Conservation (phyloP, 148 eudicot species). For the Bassia scoparia region DNA sequence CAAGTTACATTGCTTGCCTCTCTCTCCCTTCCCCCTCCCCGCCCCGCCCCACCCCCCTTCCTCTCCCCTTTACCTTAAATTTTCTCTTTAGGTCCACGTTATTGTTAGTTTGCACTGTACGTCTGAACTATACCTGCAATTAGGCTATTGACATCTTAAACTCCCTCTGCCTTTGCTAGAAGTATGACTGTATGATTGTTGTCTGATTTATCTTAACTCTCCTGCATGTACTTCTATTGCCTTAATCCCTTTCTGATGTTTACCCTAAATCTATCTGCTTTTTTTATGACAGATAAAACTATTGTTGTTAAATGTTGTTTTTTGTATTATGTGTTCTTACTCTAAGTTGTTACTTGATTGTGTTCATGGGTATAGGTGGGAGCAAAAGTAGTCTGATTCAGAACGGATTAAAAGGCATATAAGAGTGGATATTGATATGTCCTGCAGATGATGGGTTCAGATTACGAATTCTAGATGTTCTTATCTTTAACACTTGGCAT, state of each 20-base stretch:
- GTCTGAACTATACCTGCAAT: background rate
- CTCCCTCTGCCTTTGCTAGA: background rate
- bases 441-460: slow-evolving; percentile 76
- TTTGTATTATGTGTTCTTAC: too few species aligned
- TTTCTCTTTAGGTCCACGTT: background rate
- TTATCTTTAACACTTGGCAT: slow-evolving; percentile 87
- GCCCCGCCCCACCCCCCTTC: too few species aligned
- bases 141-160: background rate
- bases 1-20: too few species aligned
- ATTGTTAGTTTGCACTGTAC: background rate
- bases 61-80: background rate
- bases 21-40: too few species aligned
- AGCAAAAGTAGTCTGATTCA: slow-evolving; percentile 52
- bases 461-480: slow-evolving; percentile 72
- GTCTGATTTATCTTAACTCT: too few species aligned
- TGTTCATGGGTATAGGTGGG: slow-evolving; percentile 55
- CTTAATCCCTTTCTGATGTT: background rate
- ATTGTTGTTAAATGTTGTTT: background rate
- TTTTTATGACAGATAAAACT: background rate
- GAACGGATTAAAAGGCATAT: slow-evolving; percentile 60
- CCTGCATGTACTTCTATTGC: background rate
- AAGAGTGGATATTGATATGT: slow-evolving; percentile 85
- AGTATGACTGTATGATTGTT: background rate
- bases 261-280: background rate
- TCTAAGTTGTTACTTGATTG: background rate